These are phyloP conservation scores for Physaria fendleri DNA, from an alignment of 345 rosid species.

Conservation along the genomic window DNA sequence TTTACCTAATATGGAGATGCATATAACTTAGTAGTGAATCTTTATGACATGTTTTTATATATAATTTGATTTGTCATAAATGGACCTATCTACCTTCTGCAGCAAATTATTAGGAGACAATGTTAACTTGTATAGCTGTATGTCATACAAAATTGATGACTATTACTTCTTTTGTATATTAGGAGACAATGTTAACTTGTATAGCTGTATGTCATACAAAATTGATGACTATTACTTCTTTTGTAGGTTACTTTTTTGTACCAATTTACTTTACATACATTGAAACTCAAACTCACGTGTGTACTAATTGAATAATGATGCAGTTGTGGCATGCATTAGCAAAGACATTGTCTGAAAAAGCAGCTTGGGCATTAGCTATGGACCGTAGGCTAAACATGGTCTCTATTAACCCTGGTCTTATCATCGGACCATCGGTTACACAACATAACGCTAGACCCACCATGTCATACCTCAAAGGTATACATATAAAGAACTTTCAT, in stretches of 20 bases:
- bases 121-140: slow-evolving; percentile 27
- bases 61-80: slow-evolving; percentile 14
- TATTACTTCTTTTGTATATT: too few relatives aligned
- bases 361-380: slow-evolving; percentile 95
- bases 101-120: slow-evolving; percentile 21
- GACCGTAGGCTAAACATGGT: slow-evolving; percentile 84
- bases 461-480: slow-evolving; percentile 78
- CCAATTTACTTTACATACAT: neutral
- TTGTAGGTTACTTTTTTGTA: neutral
- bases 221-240: slow-evolving; percentile 8
- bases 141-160: slow-evolving; percentile 8
- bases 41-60: neutral
- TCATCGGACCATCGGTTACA: slow-evolving; percentile 68
- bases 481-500: neutral
- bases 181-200: slow-evolving; percentile 19
- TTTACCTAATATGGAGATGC: too few relatives aligned
- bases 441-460: slow-evolving; percentile 63
- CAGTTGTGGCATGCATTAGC: slow-evolving; percentile 88
- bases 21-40: too few relatives aligned
- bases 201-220: slow-evolving; percentile 24
- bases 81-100: slow-evolving; percentile 25
- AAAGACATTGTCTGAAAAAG: slow-evolving; percentile 75
- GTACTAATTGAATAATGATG: slow-evolving; percentile 6
- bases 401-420: slow-evolving; percentile 75
- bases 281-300: slow-evolving; percentile 6